Conservation (phyloP, 768 basidiomycete genomes). For the Podaxis rugospora region DNA sequence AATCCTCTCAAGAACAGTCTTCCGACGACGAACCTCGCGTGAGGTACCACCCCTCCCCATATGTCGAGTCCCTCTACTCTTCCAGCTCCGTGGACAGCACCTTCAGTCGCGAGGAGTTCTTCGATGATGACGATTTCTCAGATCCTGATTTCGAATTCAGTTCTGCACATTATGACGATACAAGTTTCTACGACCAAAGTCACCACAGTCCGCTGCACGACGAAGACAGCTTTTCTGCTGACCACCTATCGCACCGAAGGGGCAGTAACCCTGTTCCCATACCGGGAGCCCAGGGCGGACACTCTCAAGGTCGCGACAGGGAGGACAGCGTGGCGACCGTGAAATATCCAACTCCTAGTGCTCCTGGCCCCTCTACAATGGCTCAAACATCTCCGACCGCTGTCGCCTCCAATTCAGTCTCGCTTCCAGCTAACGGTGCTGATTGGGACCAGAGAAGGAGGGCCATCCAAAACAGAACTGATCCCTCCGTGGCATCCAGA, state of each 20-base stretch:
- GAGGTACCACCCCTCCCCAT: conserved; percentile 26
- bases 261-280: conserved; percentile 64
- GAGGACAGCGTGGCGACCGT: conserved; percentile 53
- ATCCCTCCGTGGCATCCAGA: conserved; percentile 12
- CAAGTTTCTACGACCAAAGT: conserved; percentile 20
- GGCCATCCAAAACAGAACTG: conserved; percentile 21
- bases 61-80: conserved; percentile 20
- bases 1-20: neutral
- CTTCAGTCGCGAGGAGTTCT: conserved; percentile 28
- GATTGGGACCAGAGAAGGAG: conserved; percentile 56
- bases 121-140: conserved; percentile 38
- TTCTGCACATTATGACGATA: conserved; percentile 31
- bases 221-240: conserved; percentile 15
- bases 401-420: conserved; percentile 23
- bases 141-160: conserved; percentile 34
- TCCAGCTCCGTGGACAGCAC: conserved; percentile 15
- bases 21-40: conserved; percentile 18
- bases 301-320: conserved; percentile 34
- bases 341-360: conserved; percentile 9
- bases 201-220: conserved; percentile 11
- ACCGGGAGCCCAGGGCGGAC: conserved; percentile 30
- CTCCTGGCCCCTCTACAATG: conserved; percentile 3
- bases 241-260: conserved; percentile 27
- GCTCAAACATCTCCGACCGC: conserved; percentile 17
- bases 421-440: conserved; percentile 48